Evolutionary conservation across 768 basidiomycete species (phyloP).

Genomic region (Russula olivacea): DNA sequence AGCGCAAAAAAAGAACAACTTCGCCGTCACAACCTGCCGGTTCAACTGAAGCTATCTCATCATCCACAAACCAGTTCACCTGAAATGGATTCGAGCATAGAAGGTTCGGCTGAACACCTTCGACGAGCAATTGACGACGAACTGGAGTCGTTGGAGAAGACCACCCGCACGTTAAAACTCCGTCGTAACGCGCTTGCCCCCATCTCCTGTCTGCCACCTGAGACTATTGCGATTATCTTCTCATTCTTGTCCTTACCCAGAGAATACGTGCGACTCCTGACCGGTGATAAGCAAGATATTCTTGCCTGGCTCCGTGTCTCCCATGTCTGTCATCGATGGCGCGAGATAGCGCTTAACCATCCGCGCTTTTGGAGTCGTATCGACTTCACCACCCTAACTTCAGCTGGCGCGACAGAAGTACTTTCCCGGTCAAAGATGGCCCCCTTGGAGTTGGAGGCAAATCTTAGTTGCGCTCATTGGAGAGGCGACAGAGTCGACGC

Average conservation of each 20-base stretch:
- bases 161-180: neutral
- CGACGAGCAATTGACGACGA: constrained; percentile 13
- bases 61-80: neutral
- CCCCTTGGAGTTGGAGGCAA: constrained; percentile 11
- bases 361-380: constrained; percentile 16
- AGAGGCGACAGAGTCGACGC: neutral
- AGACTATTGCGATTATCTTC: constrained; percentile 8
- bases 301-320: constrained; percentile 13
- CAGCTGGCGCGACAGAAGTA: constrained; percentile 1
- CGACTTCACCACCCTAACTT: constrained; percentile 4
- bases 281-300: neutral
- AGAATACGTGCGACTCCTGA: neutral
- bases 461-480: neutral
- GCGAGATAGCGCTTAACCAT: constrained; percentile 17
- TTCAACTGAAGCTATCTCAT: neutral
- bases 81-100: neutral
- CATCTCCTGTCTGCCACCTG: constrained; percentile 14
- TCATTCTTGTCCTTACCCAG: neutral
- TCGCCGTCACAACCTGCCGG: neutral
- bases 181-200: constrained; percentile 19
- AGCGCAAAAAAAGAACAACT: neutral
- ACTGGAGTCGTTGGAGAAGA: constrained; percentile 7
- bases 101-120: neutral
- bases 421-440: constrained; percentile 10
- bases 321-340: constrained; percentile 22